Conservation (phyloP, 2,329 filamentous ascomycete genomes). For the Colletotrichum higginsianum region DNA sequence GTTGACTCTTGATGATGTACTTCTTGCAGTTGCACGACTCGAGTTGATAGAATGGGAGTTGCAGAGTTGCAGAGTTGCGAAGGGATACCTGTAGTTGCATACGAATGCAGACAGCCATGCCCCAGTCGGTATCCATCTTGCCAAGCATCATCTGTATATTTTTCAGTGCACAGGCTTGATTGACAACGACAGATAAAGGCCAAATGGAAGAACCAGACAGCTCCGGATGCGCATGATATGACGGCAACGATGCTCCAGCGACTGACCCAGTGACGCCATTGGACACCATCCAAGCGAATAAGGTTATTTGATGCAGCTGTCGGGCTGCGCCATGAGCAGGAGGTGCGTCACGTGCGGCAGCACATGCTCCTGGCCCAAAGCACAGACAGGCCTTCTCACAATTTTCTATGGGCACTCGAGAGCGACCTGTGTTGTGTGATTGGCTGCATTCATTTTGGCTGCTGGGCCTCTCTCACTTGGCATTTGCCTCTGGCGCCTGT, state of each 20-base stretch:
- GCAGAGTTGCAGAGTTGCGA: background rate
- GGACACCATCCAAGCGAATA: conserved; percentile 17
- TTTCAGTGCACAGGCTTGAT: background rate
- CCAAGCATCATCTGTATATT: background rate
- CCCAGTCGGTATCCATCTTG: background rate
- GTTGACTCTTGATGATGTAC: too few relatives aligned
- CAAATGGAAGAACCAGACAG: too few relatives aligned
- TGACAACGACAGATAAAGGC: too few relatives aligned
- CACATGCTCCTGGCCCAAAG: background rate
- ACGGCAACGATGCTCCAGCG: conserved; percentile 3
- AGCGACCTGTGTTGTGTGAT: conserved; percentile 30
- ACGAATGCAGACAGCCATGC: too few relatives aligned
- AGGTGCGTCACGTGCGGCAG: conserved; percentile 24
- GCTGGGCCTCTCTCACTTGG: conserved; percentile 11
- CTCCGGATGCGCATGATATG: conserved; percentile 1
- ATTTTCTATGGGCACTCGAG: background rate
- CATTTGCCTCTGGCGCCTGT: conserved; percentile 9
- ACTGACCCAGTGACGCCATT: conserved; percentile 34
- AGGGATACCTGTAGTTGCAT: background rate
- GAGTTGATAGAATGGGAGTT: background rate
- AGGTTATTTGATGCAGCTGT: conserved; percentile 29
- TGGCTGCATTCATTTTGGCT: background rate
- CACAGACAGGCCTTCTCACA: conserved; percentile 13
- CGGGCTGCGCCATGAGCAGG: conserved; percentile 22
- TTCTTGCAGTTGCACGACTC: background rate